Evolutionary conservation across 1,284 basidiomycete genomes (phyloP).

Genomic region (Austroboletus niveus): DNA sequence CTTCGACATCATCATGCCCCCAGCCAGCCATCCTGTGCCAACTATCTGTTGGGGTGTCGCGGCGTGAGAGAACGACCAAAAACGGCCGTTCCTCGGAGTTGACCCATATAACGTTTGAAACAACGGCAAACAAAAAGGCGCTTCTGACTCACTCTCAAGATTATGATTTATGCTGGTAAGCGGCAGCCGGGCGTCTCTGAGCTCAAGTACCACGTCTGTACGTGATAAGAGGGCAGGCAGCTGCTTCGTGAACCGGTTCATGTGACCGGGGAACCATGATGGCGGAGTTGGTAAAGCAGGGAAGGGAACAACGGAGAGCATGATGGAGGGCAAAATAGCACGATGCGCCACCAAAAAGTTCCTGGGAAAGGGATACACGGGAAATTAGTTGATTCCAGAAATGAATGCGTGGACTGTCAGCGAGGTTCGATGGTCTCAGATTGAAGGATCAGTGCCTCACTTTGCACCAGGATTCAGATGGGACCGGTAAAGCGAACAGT

Average conservation of each 20-base stretch:
- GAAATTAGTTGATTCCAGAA: constrained; percentile 9
- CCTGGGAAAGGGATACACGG: constrained; percentile 14
- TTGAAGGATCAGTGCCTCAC: neutral
- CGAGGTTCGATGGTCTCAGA: neutral
- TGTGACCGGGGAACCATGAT: constrained; percentile 98
- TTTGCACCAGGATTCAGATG: neutral
- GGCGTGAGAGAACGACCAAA: constrained; percentile 22
- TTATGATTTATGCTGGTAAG: constrained; percentile 91
- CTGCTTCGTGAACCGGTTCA: constrained; percentile 83
- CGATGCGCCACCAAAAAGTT: neutral
- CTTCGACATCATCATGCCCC: constrained; percentile 11
- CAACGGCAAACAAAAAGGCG: neutral
- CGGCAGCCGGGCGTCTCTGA: constrained; percentile 90
- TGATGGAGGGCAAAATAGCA: constrained; percentile 17
- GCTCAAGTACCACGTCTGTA: constrained; percentile 92
- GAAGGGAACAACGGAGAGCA: constrained; percentile 46
- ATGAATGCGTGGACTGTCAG: neutral
- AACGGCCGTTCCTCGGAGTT: neutral
- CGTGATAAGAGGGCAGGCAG: constrained; percentile 75
- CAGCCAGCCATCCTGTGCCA: constrained; percentile 4
- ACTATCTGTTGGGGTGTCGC: constrained; percentile 5
- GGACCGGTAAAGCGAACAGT: neutral
- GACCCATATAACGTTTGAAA: constrained; percentile 4
- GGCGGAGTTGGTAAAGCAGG: constrained; percentile 72
- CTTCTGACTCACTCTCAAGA: constrained; percentile 64